Evolutionary conservation across 2,329 filamentous ascomycete genomes (phyloP), one percentile per base, ranked within the genome.

Genomic region (Epichloe amarillans): DNA sequence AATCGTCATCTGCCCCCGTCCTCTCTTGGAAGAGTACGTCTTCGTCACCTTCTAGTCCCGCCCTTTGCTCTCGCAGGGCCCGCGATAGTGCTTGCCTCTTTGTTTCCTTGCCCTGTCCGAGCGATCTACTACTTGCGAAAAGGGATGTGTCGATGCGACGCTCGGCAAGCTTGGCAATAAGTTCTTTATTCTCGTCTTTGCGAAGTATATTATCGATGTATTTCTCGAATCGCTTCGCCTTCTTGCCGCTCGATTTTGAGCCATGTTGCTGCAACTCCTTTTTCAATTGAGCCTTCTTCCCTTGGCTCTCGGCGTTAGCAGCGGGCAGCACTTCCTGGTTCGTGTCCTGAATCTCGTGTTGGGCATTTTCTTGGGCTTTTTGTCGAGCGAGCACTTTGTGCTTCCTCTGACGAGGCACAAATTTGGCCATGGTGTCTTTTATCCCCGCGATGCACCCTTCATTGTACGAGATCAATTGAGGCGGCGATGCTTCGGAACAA

Each of bases 201-300:
- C 83, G 86, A 44, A 98, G 73, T 74, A 98, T 98, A 52, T 79
- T 93, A 61, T 97, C 90, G 56, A 84, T 82, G 62, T 83, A 84
- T 61, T 84, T 84, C 55, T 83, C 80, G 39, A 84, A 62, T 2
- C 81, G 73, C 67, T 84, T 83, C 5, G 80, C 77, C 63, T 84
- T 84, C 61, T 84, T 82, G 53, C 77, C 72, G 60, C 72, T 82
- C 62, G 82, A 71, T 60, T 82, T 81, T 43, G 63, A 59, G 1
- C 72, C 74, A 49, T 77, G 69, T 23, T 71, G 64, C 50, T 66
- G 69, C 51, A 83, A 61, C 55, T 82, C 73, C 21, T 74, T 72
- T 53, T 75, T 77, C 56, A 83, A 63, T 51, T 66, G 69, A 14
- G 70, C 79, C 65, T 70, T 83, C 63, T 73, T 77, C 54, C 73